Evolutionary conservation across 1,139 yeast genomes (phyloP).

Genomic region (Pichia sp.): DNA sequence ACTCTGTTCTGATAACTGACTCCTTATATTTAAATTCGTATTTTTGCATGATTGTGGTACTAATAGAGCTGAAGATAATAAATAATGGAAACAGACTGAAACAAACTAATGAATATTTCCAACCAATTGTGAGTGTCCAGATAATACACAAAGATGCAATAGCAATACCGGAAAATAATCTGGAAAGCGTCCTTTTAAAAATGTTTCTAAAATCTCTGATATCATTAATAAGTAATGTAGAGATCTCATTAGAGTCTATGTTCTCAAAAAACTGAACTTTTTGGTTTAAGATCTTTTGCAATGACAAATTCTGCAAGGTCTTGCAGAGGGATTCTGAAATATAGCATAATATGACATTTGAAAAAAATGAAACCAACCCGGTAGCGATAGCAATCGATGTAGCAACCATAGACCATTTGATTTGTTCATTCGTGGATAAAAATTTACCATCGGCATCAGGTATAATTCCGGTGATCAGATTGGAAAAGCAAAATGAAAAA

Average conservation of each 20-base stretch:
- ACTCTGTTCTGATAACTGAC: slow-evolving; percentile 46
- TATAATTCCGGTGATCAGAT: slow-evolving; percentile 50
- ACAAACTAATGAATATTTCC: slow-evolving; percentile 83
- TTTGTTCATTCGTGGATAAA: slow-evolving; percentile 31
- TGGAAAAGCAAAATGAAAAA: slow-evolving; percentile 71
- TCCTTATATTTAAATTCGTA: slow-evolving; percentile 56
- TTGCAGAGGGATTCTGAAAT: slow-evolving; percentile 66
- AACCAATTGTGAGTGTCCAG: slow-evolving; percentile 78
- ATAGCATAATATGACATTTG: slow-evolving; percentile 42
- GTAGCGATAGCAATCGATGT: slow-evolving; percentile 52
- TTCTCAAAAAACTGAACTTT: slow-evolving; percentile 47
- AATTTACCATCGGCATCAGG: slow-evolving; percentile 26
- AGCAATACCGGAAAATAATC: slow-evolving; percentile 42
- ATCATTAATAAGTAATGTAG: slow-evolving; percentile 70
- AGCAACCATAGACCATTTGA: slow-evolving; percentile 63
- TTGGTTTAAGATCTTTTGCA: slow-evolving; percentile 43
- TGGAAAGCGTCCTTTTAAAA: slow-evolving; percentile 52
- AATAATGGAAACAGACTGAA: slow-evolving; percentile 64
- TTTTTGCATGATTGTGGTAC: slow-evolving; percentile 41
- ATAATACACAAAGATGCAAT: slow-evolving; percentile 52
- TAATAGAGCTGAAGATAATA: slow-evolving; percentile 39
- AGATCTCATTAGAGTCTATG: slow-evolving; percentile 45
- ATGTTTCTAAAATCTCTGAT: slow-evolving; percentile 65
- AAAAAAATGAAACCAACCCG: slow-evolving; percentile 47
- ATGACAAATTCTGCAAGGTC: slow-evolving; percentile 41